Evolutionary conservation across 176 grass and related monocot species (phyloP), one percentile per base, ranked within the genome.

Genomic region (Oryza meridionalis): DNA sequence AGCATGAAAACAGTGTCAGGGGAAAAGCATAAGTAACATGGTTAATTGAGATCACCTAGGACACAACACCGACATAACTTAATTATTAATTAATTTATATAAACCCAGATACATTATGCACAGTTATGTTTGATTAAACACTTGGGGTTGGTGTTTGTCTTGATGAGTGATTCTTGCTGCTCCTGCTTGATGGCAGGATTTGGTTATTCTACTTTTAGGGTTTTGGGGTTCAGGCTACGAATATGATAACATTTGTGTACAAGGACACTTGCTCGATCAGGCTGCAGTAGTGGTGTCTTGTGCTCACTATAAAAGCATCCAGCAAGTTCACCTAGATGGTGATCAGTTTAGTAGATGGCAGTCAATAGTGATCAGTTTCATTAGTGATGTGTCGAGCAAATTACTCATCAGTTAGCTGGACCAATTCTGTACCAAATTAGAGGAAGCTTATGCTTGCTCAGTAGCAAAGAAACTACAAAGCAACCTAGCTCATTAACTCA

Each of bases 81-180:
- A 73, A 65, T 47, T n/a, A 43, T 47, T 49, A 10, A 61, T 62
- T 4, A 22, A 24, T 4, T 22, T 24, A 62, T 62, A 62, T 62
- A 24, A 0, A 62, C n/a, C 58, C 58, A 24, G n/a, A 62, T 62
- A 62, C 2, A 62, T 24, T 10, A 61, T 80, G 10, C 15, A 15
- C 11, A 72, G 25, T 27, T 38, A 73, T 65, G 76, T 42, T 73
- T 73, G 74, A 31, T 70, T 12, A 59, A 58, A 15, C 15, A 70
- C 55, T 81, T 55, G 45, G 77, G 67, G 31, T 32, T 29, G 44
- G 69, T 75, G 62, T 81, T 58, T 62, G 78, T 75, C 78, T 61
- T 87, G 71, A 87, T 75, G 78, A 38, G 43, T 37, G 85, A 87
- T 76, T 76, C 49, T 69, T 87, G 17, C 9, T 82, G 71, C 43